Percentiles rank a stretch among this genome's conserved stretches.
Conservation (phyloP, 164 flowering plant genomes). For the Vitis rupestris region DNA sequence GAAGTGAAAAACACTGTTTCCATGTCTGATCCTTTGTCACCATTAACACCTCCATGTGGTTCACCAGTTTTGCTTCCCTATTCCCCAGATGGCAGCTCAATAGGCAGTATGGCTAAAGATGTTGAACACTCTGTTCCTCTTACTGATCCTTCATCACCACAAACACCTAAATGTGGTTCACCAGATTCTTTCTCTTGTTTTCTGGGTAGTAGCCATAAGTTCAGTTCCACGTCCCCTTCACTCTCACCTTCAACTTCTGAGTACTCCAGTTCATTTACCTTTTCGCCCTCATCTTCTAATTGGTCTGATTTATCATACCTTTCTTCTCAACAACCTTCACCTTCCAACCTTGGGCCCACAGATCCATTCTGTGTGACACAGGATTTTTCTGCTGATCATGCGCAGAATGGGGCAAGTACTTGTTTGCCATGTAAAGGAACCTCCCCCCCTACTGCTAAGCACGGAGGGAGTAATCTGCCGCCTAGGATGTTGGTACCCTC, state of each 20-base stretch:
- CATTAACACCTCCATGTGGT: slow-evolving; percentile 23
- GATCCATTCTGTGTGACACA: slow-evolving; percentile 5
- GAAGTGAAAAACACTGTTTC: slow-evolving; percentile 24
- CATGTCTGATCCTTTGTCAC: slow-evolving; percentile 19
- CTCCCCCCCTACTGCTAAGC: slow-evolving; percentile 62
- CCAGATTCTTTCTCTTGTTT: slow-evolving; percentile 51
- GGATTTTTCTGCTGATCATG: slow-evolving; percentile 26
- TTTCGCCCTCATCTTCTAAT: slow-evolving; percentile 74
- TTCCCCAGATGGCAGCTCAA: slow-evolving; percentile 15
- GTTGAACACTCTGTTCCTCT: slow-evolving; percentile 7
- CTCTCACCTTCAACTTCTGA: slow-evolving; percentile 66
- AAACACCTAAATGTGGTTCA: slow-evolving; percentile 34
- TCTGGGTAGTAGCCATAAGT: slow-evolving; percentile 38
- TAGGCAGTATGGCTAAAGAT: slow-evolving; percentile 9
- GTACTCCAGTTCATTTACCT: slow-evolving; percentile 56
- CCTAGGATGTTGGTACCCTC: slow-evolving; percentile 45
- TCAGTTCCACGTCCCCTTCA: slow-evolving; percentile 57
- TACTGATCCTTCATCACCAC: slow-evolving; percentile 9
- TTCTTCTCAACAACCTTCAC: slow-evolving; percentile 57
- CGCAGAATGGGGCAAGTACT: slow-evolving; percentile 17
- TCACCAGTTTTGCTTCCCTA: slow-evolving; percentile 29
- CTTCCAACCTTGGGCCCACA: slow-evolving; percentile 41
- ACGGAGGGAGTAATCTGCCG: slow-evolving; percentile 62
- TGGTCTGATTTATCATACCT: slow-evolving; percentile 64
- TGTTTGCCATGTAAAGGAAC: slow-evolving; percentile 37